These are phyloP conservation scores for Colletotrichum musicola DNA, from an alignment of 2,329 filamentous ascomycete genomes.

Conservation along the genomic window DNA sequence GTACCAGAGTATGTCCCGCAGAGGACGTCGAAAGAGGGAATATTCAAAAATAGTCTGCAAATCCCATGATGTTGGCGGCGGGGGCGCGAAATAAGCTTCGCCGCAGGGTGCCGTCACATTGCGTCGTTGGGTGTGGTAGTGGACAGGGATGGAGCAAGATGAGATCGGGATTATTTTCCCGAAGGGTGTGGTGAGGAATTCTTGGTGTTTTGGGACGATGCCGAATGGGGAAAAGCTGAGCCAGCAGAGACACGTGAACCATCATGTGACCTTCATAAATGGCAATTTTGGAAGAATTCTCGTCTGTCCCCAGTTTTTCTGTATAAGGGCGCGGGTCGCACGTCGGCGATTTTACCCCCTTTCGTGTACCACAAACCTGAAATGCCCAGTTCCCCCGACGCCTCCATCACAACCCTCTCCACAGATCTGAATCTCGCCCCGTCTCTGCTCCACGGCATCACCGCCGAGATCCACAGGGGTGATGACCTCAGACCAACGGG, in stretches of 20 bases:
- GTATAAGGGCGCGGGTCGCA: fast-evolving
- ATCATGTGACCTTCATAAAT: neutral
- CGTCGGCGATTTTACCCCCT: conserved; percentile 23
- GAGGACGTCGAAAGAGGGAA: conserved; percentile 26
- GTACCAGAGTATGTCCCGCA: neutral
- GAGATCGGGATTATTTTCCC: neutral
- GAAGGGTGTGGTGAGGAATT: neutral
- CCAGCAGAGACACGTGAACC: fast-evolving
- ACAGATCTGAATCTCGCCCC: conserved; percentile 37
- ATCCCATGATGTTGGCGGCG: conserved; percentile 35
- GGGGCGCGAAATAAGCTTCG: conserved; percentile 28
- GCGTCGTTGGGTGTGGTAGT: conserved; percentile 19
- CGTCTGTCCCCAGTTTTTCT: neutral
- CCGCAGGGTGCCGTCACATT: conserved; percentile 18
- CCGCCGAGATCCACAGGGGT: conserved; percentile 19
- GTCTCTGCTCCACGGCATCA: conserved; percentile 35
- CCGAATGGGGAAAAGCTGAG: neutral
- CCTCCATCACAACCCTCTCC: conserved; percentile 32
- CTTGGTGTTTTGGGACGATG: neutral
- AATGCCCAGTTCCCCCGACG: conserved; percentile 24
- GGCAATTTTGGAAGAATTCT: neutral
- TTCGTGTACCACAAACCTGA: conserved; percentile 23
- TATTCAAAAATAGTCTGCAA: conserved; percentile 33
- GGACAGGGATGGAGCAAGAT: conserved; percentile 10
- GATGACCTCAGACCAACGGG: neutral